phyloP scores from a whole-genome alignment of 805 yeast species.

The Wickerhamiella parazyma region DNA sequence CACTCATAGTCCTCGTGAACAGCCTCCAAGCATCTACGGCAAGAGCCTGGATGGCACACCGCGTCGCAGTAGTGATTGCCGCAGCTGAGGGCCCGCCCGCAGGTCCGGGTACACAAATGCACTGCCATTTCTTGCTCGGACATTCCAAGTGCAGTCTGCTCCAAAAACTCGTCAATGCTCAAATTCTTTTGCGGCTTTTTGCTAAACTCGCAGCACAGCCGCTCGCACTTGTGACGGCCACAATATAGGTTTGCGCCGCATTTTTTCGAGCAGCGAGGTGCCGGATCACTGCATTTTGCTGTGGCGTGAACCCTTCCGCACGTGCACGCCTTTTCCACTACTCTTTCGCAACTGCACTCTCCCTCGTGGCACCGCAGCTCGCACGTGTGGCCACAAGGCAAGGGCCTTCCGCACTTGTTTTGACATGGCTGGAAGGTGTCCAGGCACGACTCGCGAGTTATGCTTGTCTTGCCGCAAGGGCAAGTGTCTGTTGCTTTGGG shows the following conservation, averaged over 20 bases:
- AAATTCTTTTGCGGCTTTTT: slow-evolving; percentile 1
- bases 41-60: slow-evolving; percentile 25
- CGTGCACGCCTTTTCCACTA: slow-evolving; percentile 2
- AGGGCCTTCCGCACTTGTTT: slow-evolving; percentile 9
- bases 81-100: slow-evolving; percentile 21
- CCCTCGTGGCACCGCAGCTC: slow-evolving; percentile 11
- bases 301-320: slow-evolving; percentile 5
- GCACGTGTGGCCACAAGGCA: slow-evolving; percentile 14
- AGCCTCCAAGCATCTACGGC: slow-evolving; percentile 23
- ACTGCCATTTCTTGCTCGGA: slow-evolving; percentile 17
- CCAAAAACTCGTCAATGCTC: slow-evolving; percentile 7
- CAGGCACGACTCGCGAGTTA: slow-evolving; percentile 9
- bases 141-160: neutral
- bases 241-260: slow-evolving; percentile 11
- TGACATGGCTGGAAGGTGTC: slow-evolving; percentile 14
- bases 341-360: slow-evolving; percentile 8
- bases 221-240: slow-evolving; percentile 12
- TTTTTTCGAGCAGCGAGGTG: slow-evolving; percentile 6
- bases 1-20: slow-evolving; percentile 22
- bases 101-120: slow-evolving; percentile 21
- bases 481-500: slow-evolving; percentile 16
- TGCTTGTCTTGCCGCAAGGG: slow-evolving; percentile 15
- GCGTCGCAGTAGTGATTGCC: slow-evolving; percentile 21
- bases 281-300: slow-evolving; percentile 5
- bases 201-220: slow-evolving; percentile 11